A percentile compares a stretch with the other conserved stretches of the same genome.
Evolutionary conservation across 371 early-diverging fungal genomes (phyloP).

Genomic region (Mortierella sp.): DNA sequence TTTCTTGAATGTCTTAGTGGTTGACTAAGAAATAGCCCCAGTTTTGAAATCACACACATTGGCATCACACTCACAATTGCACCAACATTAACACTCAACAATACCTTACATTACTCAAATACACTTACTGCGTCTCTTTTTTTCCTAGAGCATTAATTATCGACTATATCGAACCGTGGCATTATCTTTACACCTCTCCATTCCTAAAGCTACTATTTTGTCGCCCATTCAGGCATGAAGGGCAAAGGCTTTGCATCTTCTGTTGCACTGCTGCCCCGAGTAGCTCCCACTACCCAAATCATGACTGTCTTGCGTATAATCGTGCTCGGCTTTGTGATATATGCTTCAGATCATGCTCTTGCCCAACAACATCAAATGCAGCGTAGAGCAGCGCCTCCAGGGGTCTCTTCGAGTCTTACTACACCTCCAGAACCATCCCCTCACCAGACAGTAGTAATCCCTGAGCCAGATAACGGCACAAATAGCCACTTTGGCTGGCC

Average conservation of each 20-base stretch:
- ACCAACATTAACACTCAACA: too few species aligned
- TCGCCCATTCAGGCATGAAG: constrained; percentile 16
- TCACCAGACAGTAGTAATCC: neutral
- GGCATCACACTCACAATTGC: too few species aligned
- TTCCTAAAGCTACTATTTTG: neutral
- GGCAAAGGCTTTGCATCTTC: constrained; percentile 15
- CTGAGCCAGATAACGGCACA: constrained; percentile 10
- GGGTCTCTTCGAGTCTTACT: neutral
- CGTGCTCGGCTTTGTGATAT: neutral
- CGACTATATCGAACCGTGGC: neutral
- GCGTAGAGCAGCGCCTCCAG: neutral
- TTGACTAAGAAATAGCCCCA: too few species aligned
- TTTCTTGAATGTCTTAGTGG: too few species aligned
- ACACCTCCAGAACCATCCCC: neutral
- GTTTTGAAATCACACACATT: too few species aligned
- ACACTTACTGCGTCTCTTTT: neutral
- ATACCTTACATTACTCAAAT: too few species aligned
- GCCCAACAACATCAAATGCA: neutral
- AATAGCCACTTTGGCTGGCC: constrained; percentile 11
- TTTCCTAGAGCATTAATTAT: too few species aligned
- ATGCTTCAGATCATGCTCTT: neutral
- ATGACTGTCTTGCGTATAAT: neutral
- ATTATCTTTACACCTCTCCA: neutral
- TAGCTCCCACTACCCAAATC: neutral
- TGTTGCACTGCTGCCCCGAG: constrained; percentile 20